Evolutionary conservation across 768 basidiomycete species (phyloP).

Genomic region (Tylopilus vinaceipallidus): DNA sequence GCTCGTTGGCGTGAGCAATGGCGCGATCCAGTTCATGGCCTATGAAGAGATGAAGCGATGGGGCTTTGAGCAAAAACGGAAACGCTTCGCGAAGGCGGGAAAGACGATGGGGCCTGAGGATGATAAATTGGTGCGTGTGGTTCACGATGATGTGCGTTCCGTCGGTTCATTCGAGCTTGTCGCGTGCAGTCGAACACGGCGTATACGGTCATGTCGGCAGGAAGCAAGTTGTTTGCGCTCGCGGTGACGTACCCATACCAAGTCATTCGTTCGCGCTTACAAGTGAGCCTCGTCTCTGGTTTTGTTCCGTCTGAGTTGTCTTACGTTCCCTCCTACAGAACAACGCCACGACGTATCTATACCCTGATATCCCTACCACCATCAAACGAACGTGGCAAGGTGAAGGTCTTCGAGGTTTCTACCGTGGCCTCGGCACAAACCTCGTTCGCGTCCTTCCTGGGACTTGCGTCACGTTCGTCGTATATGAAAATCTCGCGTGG

Average conservation of each 20-base stretch:
- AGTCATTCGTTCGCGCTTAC: constrained; percentile 90
- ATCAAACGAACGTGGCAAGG: constrained; percentile 76
- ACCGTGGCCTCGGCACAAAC: constrained; percentile 93
- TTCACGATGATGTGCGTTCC: not conserved
- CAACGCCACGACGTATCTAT: constrained; percentile 60
- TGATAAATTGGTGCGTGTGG: constrained; percentile 76
- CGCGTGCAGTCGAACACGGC: constrained; percentile 74
- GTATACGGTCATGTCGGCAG: constrained; percentile 90
- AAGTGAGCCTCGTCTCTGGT: constrained; percentile 49
- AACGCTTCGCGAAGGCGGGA: constrained; percentile 58
- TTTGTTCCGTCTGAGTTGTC: not conserved
- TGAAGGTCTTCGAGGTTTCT: constrained; percentile 86
- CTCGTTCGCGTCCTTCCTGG: constrained; percentile 93
- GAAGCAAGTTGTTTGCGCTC: constrained; percentile 84
- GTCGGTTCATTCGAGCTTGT: not conserved
- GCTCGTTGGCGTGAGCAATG: constrained; percentile 90
- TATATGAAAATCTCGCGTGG: constrained; percentile 93
- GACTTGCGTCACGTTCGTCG: constrained; percentile 97
- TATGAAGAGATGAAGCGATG: constrained; percentile 96
- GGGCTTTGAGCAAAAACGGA: constrained; percentile 78
- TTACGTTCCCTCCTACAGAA: constrained; percentile 42
- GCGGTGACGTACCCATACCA: constrained; percentile 94
- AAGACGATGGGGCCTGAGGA: constrained; percentile 65
- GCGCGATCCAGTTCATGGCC: constrained; percentile 92
- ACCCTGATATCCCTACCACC: constrained; percentile 81